A percentile compares a stretch with the other conserved stretches of the same genome.
Evolutionary conservation across 306 rosid species (phyloP).

Genomic region (Cajanus cajan): DNA sequence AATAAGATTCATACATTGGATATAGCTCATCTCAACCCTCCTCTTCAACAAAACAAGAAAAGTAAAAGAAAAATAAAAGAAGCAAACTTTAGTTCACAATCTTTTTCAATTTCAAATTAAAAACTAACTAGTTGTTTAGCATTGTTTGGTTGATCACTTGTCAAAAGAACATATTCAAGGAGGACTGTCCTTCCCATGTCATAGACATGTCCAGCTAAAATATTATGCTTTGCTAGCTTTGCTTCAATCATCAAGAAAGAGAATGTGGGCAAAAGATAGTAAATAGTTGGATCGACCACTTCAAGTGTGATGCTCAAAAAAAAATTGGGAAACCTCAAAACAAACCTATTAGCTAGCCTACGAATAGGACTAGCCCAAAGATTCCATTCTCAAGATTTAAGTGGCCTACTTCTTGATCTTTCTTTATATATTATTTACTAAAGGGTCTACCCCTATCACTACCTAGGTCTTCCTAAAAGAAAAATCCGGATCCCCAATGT

Average conservation of each 20-base stretch:
- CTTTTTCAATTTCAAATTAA: constrained; percentile 13
- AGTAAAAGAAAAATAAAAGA: constrained; percentile 11
- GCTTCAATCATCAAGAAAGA: constrained; percentile 38
- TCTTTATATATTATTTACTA: constrained; percentile 33
- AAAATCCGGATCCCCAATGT: constrained; percentile 47
- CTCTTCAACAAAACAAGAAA: constrained; percentile 24
- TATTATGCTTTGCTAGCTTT: constrained; percentile 36
- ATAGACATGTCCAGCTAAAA: constrained; percentile 49
- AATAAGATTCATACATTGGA: constrained; percentile 11
- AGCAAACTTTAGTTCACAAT: constrained; percentile 16
- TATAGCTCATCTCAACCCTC: background rate
- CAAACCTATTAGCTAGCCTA: constrained; percentile 37
- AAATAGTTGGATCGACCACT: constrained; percentile 33
- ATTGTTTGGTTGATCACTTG: constrained; percentile 39
- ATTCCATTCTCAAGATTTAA: constrained; percentile 49
- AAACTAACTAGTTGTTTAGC: constrained; percentile 14
- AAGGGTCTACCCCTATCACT: constrained; percentile 30
- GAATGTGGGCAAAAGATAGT: constrained; percentile 28
- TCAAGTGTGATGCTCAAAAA: constrained; percentile 27
- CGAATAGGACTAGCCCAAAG: constrained; percentile 40
- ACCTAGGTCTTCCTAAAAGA: constrained; percentile 43
- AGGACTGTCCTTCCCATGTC: constrained; percentile 51
- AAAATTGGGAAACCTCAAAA: constrained; percentile 40
- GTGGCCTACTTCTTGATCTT: constrained; percentile 34
- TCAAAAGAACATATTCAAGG: constrained; percentile 46